These are phyloP conservation scores for Hypoxylon sp. DNA, from an alignment of 2,329 filamentous ascomycete species.

Conservation along the genomic window DNA sequence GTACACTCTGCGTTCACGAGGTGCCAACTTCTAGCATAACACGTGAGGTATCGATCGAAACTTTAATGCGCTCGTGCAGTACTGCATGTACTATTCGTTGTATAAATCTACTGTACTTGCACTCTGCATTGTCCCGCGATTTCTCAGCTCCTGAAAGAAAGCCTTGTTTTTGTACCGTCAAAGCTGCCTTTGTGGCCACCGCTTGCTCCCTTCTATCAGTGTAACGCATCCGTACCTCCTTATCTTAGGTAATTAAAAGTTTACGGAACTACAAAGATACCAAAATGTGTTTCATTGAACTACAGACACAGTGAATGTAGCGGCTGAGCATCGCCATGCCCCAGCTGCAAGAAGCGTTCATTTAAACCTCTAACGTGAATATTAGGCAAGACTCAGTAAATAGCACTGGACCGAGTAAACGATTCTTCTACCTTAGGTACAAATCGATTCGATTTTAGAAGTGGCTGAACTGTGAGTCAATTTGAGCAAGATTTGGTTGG, in stretches of 20 bases:
- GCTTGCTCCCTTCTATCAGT: not conserved
- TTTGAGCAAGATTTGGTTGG: conserved; percentile 6
- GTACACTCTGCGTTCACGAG: not conserved
- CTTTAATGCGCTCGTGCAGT: not conserved
- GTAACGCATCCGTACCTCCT: not conserved
- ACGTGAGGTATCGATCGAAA: not conserved
- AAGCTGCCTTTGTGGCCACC: not conserved
- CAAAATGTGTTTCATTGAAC: not conserved
- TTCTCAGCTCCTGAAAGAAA: not conserved
- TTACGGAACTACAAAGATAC: not conserved
- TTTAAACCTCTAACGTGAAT: no score
- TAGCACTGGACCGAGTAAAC: no score
- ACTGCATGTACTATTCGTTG: not conserved
- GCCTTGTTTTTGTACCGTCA: not conserved
- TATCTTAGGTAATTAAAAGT: not conserved
- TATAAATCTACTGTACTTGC: no score
- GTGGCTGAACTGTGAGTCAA: not conserved
- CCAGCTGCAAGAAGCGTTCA: no score
- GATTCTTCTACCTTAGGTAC: no score
- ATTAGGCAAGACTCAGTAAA: no score
- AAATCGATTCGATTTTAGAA: not conserved
- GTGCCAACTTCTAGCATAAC: not conserved
- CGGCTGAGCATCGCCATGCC: not conserved
- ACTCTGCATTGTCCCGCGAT: not conserved
- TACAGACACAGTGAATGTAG: not conserved